These are phyloP conservation scores for Pleodorina starrii DNA, from an alignment of 139 green algal genomes.

Conservation along the genomic window DNA sequence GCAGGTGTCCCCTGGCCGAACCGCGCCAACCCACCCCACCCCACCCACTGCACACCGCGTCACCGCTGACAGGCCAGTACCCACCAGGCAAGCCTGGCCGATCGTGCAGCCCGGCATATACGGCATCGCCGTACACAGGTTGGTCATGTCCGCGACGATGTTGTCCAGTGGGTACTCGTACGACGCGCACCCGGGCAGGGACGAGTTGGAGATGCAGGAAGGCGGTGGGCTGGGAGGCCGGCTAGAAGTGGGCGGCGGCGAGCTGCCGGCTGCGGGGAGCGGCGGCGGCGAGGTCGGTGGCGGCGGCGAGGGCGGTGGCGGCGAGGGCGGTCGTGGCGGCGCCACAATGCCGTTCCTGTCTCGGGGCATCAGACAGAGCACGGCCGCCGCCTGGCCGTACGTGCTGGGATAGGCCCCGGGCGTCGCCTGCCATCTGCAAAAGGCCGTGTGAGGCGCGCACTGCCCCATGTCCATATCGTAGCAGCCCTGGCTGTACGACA, in stretches of 20 bases:
- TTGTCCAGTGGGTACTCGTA: background rate
- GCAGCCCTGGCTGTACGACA: conserved; percentile 13
- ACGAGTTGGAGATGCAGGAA: background rate
- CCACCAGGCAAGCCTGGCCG: conserved; percentile 14
- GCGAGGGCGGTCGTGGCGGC: background rate
- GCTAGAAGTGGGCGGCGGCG: background rate
- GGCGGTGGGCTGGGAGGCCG: background rate
- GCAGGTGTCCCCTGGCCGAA: too few relatives aligned
- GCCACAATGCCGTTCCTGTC: background rate
- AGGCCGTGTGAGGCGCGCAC: background rate
- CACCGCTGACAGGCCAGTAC: background rate
- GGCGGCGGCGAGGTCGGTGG: background rate
- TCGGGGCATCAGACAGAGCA: background rate
- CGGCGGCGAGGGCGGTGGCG: background rate
- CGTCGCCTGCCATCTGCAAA: background rate
- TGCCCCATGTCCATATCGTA: conserved; percentile 23
- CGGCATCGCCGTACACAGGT: conserved; percentile 42
- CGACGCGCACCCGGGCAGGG: background rate
- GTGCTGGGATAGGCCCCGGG: background rate
- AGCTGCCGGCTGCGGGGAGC: background rate
- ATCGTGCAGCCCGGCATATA: conserved; percentile 55
- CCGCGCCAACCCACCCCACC: too few relatives aligned
- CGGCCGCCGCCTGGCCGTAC: background rate
- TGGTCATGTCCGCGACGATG: conserved; percentile 6
- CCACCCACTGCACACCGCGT: too few relatives aligned